phyloP scores from a whole-genome alignment of 192 early-diverging fungal genomes.

The Umbelopsis vinacea region DNA sequence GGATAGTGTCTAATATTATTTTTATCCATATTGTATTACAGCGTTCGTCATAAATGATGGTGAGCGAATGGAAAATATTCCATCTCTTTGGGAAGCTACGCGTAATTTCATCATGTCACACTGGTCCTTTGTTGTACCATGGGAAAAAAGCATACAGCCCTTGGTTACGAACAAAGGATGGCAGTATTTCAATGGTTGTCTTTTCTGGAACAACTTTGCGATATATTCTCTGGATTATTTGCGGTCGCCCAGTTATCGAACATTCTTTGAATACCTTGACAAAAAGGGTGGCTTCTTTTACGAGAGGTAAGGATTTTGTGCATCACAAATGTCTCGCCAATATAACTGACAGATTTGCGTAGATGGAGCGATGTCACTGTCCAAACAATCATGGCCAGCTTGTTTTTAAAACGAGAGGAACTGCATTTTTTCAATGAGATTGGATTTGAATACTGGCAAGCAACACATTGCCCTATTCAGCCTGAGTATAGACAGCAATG shows the following conservation, averaged over 20 bases:
- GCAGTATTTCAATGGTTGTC: conserved; percentile 63
- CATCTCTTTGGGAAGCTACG: conserved; percentile 71
- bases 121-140: conserved; percentile 40
- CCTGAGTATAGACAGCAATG: conserved; percentile 43
- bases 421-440: conserved; percentile 80
- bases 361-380: conserved; percentile 74
- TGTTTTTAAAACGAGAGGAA: conserved; percentile 64
- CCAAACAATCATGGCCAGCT: conserved; percentile 66
- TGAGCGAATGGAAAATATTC: conserved; percentile 64
- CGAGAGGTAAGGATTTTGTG: conserved; percentile 52
- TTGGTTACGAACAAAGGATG: conserved; percentile 58
- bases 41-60: conserved; percentile 59
- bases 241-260: conserved; percentile 63
- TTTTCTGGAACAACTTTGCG: conserved; percentile 88
- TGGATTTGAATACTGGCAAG: conserved; percentile 63
- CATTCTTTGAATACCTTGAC: conserved; percentile 77
- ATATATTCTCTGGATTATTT: conserved; percentile 75
- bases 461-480: conserved; percentile 73
- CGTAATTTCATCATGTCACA: conserved; percentile 52
- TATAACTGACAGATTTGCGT: conserved; percentile 30
- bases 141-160: conserved; percentile 43
- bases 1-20: too few species aligned
- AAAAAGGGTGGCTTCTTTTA: conserved; percentile 86
- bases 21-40: background rate
- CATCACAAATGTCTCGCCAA: background rate